These are phyloP conservation scores for Fusarium lyarnte DNA, from an alignment of 2,329 filamentous ascomycete genomes.

Conservation along the genomic window DNA sequence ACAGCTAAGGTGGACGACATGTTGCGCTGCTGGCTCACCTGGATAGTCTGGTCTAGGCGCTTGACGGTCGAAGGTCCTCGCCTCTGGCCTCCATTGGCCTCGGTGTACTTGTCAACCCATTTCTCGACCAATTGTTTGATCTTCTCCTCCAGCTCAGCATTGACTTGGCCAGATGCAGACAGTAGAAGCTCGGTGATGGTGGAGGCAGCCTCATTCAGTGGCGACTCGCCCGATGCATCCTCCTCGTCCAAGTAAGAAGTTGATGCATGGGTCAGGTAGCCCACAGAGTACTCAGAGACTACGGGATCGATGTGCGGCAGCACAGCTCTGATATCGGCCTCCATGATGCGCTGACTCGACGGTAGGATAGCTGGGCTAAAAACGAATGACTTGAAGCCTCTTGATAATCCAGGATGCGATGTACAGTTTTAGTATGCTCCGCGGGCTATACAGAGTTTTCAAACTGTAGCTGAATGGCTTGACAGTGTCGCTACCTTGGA, in stretches of 20 bases:
- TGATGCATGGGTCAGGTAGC: slow-evolving; percentile 93
- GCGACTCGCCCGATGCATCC: slow-evolving; percentile 75
- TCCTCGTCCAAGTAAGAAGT: slow-evolving; percentile 80
- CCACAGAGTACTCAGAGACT: slow-evolving; percentile 90
- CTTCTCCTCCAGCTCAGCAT: slow-evolving; percentile 75
- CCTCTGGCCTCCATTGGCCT: slow-evolving; percentile 75
- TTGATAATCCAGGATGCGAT: not conserved
- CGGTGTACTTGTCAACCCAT: slow-evolving; percentile 85
- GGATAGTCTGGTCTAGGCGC: slow-evolving; percentile 92
- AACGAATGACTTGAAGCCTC: not conserved
- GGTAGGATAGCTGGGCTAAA: not conserved
- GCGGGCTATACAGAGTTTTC: not conserved
- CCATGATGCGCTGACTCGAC: slow-evolving; percentile 64
- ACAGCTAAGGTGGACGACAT: slow-evolving; percentile 96
- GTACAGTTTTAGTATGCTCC: not conserved
- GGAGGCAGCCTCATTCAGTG: slow-evolving; percentile 83
- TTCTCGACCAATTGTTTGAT: slow-evolving; percentile 87
- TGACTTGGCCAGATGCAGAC: slow-evolving; percentile 89
- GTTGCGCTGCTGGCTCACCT: slow-evolving; percentile 92
- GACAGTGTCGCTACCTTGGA: slow-evolving; percentile 26
- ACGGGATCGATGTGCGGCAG: slow-evolving; percentile 89
- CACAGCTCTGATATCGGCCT: slow-evolving; percentile 84
- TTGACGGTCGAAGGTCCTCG: slow-evolving; percentile 80
- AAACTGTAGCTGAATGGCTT: slow-evolving; percentile 19
- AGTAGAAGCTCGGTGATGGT: slow-evolving; percentile 88